Evolutionary conservation across 1,139 yeast genomes (phyloP), one percentile per base, ranked within the genome.

Genomic region (Kodamaea sp.): DNA sequence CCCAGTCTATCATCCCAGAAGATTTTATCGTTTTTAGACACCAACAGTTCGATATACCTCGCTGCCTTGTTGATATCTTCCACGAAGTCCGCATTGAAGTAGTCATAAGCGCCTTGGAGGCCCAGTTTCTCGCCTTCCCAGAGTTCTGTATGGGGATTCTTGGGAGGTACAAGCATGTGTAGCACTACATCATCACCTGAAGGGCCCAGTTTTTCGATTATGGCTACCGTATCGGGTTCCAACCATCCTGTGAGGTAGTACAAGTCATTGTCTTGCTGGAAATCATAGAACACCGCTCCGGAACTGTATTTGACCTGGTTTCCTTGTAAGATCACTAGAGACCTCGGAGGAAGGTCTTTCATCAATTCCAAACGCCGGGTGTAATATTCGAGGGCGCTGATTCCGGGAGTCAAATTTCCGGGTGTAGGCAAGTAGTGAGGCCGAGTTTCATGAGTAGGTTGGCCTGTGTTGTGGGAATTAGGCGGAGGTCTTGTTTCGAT

Each of bases 71-170:
- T 64, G 28, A 74, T 70, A 31, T 79, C 75, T 26, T 73, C 76
- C 2, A 86, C 83, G 35, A 71, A 70, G 56, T 89, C 97, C 3
- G 96, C 96, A 57, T 90, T 92, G 64, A 92, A 92, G 31, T 82
- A 76, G 32, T 87, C 90, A 34, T 63, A 65, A 1, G 85, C 96
- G 9, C 95, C 96, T 31, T 80, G 78, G 6, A 83, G 70, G 1
- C 99, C 99, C 24, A 95, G 83, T 48, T 95, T 74, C 26, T 78
- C 81, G 7, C 99, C 99, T 51, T 90, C 97, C 99, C 99, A 92
- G 43, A 83, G 77, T 58, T 92, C 98, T 20, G 76, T 78, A 31
- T 67, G 67, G 5, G 78, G 74, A 54, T 90, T 83, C 50, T 82
- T 82, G n/a, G 87, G 88, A 2, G 92, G 96, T 5, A 90, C 96